phyloP scores from a whole-genome alignment of 805 yeast genomes.

The Starmera quercuum region DNA sequence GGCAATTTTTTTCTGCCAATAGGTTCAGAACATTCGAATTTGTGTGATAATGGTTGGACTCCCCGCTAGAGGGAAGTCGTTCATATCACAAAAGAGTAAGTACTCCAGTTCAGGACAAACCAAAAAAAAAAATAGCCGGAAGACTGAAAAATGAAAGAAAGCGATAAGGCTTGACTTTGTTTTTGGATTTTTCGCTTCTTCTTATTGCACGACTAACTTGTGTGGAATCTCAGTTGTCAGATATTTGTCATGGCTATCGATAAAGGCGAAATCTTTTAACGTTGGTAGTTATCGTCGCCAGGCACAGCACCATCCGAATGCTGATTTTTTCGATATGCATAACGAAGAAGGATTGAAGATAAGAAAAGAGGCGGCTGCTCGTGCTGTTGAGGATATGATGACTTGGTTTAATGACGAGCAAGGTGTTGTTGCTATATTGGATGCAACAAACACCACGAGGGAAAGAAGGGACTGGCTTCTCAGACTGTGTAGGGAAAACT shows the following conservation, averaged over 20 bases:
- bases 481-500: conserved; percentile 50
- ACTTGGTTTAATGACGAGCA: conserved; percentile 74
- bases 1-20: too few relatives aligned
- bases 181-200: neutral
- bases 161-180: neutral
- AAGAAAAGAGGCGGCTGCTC: conserved; percentile 61
- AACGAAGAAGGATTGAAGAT: conserved; percentile 58
- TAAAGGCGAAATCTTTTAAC: conserved; percentile 79
- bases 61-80: conserved; percentile 90
- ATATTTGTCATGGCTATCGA: conserved; percentile 86
- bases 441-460: conserved; percentile 84
- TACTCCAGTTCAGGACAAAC: too few relatives aligned
- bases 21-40: conserved; percentile 63
- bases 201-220: neutral
- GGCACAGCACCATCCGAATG: conserved; percentile 53
- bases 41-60: conserved; percentile 87
- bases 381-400: conserved; percentile 75
- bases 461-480: conserved; percentile 61
- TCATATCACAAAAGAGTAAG: conserved; percentile 79
- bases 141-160: too few relatives aligned
- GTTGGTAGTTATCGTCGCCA: conserved; percentile 81
- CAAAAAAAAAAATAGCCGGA: too few relatives aligned
- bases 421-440: conserved; percentile 88
- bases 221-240: conserved; percentile 72
- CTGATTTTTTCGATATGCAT: conserved; percentile 67